Evolutionary conservation across 2,329 filamentous ascomycete species (phyloP).

Genomic region (Tolypocladium inflatum): DNA sequence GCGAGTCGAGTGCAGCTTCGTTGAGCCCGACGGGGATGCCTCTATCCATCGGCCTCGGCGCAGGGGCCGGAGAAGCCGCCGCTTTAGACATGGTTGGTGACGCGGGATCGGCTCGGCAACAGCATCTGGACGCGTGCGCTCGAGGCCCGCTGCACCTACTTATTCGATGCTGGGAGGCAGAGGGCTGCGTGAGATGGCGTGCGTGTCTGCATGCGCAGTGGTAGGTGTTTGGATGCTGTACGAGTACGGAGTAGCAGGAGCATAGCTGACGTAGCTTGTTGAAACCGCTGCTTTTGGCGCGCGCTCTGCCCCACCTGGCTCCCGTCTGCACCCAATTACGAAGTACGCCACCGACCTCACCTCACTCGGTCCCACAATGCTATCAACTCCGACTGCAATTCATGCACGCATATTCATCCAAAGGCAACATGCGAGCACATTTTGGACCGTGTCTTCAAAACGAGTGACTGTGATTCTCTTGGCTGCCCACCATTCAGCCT

Average conservation of each 20-base stretch:
- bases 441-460: neutral
- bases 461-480: neutral
- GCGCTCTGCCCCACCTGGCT: neutral
- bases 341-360: neutral
- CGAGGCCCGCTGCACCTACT: neutral
- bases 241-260: neutral
- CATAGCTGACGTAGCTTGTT: neutral
- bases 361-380: neutral
- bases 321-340: neutral
- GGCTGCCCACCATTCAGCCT: neutral
- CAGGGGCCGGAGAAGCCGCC: conserved; percentile 9
- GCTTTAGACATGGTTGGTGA: conserved; percentile 11
- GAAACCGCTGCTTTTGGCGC: neutral
- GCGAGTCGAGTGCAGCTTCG: conserved; percentile 93
- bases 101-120: neutral
- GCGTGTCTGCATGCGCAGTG: neutral
- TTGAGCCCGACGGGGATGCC: conserved; percentile 72
- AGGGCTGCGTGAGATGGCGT: neutral
- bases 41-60: conserved; percentile 17
- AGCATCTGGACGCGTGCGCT: conserved; percentile 1
- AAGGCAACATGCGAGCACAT: neutral
- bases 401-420: neutral
- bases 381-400: neutral
- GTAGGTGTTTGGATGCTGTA: neutral
- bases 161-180: neutral